Percentiles rank a stretch among this genome's conserved stretches.
These are phyloP conservation scores for Lomentospora prolificans DNA, from an alignment of 2,329 filamentous ascomycete genomes.

Conservation along the genomic window DNA sequence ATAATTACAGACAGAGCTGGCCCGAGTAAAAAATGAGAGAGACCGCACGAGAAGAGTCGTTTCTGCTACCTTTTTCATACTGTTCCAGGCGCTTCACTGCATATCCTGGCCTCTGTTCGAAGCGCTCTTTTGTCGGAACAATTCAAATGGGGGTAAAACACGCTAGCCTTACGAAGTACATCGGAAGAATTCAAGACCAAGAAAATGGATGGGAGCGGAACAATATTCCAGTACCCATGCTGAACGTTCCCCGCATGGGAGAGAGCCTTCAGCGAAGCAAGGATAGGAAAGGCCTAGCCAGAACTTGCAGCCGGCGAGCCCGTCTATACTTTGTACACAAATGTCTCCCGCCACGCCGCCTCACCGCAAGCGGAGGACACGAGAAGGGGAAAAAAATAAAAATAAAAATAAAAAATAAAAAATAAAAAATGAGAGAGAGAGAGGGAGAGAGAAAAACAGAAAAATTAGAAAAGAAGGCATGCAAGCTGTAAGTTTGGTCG, in stretches of 20 bases:
- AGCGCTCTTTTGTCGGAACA: too few species aligned
- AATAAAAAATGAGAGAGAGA: background rate
- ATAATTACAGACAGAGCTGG: background rate
- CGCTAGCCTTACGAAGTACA: background rate
- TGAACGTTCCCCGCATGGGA: background rate
- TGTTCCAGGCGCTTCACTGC: background rate
- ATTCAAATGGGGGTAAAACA: background rate
- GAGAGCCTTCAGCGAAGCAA: background rate
- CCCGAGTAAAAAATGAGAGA: background rate
- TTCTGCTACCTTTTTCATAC: background rate
- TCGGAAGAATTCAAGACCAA: slow-evolving; percentile 1
- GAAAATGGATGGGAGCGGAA: too few species aligned
- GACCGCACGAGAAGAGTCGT: background rate
- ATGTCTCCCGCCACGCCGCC: background rate
- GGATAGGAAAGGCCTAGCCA: background rate
- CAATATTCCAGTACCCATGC: too few species aligned
- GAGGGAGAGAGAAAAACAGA: background rate
- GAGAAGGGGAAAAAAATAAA: too few species aligned
- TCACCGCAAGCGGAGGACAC: too few species aligned
- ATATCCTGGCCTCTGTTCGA: too few species aligned
- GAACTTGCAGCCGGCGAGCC: too few species aligned
- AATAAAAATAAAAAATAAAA: too few species aligned
- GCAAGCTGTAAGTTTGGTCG: background rate
- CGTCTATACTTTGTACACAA: too few species aligned
- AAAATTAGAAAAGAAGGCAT: background rate